Base-by-base conservation (phyloP, 2,329 filamentous ascomycete genomes). In the Emergomyces orientalis region DNA sequence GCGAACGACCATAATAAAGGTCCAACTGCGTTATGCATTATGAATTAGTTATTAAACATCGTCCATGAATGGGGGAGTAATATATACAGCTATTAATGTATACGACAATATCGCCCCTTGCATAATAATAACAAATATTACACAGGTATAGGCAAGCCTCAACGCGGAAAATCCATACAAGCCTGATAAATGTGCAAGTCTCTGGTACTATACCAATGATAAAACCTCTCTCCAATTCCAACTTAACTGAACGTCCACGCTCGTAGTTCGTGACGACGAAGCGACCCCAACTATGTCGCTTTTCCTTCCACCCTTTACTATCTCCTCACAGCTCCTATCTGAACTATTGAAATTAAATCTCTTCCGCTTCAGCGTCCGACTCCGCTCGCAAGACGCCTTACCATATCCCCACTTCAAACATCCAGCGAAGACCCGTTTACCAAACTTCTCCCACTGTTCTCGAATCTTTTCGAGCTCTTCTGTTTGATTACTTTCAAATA, bases 381-480 rank as follows among this genome's bases (percentile, higher is more conserved):
- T 14, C 43, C 52, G 45, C 30, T 30, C 25, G 14, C 25, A 27
- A 52, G 59, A 55, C 1, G 34, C 6, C 13, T 30, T 30, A 8
- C 59, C 64, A 27, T 60, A 55, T 34, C 64, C 63, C 73, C 74
- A 75, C 32, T 65, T 67, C 30, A 77, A 63, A 62, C 69, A 75
- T 2, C 72, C 74, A 49, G 72, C 74, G 56, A 73, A 76, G 41
- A 74, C 67, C 34, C 63, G 60, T 13, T 67, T 63, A 73, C 75
- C 76, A 1, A 69, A 70, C 2, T 67, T 63, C 2, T 64, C 66
- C 6, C 72, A 62, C 14, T 43, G n/a, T 27, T 52, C 47, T 60
- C 57, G 47, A 59, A 62, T 32, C 25, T 37, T 30, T 14, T 25
- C 45, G n/a, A n/a, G 25, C 5, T 27, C 19, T 22, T 34, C 30